Percentiles rank a stretch among this genome's conserved stretches.
phyloP scores from a whole-genome alignment of 1,284 basidiomycete species.

The Moesziomyces antarcticus region DNA sequence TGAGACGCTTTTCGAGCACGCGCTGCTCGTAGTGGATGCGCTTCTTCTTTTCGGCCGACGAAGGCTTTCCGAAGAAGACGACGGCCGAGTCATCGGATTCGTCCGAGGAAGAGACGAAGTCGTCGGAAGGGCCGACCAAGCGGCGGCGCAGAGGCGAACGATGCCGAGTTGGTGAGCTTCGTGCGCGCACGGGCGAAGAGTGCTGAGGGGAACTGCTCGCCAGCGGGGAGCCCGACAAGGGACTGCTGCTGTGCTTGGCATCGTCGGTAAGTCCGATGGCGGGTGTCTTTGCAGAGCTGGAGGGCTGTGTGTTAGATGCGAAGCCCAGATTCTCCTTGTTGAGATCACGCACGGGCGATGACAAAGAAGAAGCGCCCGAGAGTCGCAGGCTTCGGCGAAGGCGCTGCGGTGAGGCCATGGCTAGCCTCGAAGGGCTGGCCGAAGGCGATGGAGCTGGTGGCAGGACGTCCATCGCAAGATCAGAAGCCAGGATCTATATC shows the following conservation, averaged over 20 bases:
- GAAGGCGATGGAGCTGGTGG: not conserved
- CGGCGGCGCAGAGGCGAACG: constrained; percentile 18
- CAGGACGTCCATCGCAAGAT: constrained; percentile 17
- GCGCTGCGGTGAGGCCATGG: constrained; percentile 11
- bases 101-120: constrained; percentile 26
- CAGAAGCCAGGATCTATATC: not conserved
- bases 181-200: constrained; percentile 17
- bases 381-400: constrained; percentile 32
- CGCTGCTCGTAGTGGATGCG: constrained; percentile 47
- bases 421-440: constrained; percentile 1
- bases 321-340: constrained; percentile 28
- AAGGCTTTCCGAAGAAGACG: constrained; percentile 52
- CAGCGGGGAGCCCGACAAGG: constrained; percentile 5
- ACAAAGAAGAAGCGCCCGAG: constrained; percentile 14
- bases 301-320: constrained; percentile 6
- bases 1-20: constrained; percentile 40
- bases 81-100: constrained; percentile 40
- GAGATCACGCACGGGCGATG: constrained; percentile 8
- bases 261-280: constrained; percentile 9
- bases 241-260: constrained; percentile 11
- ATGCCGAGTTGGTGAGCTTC: constrained; percentile 18
- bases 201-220: constrained; percentile 9
- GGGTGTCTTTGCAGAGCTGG: constrained; percentile 31
- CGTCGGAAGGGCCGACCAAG: constrained; percentile 7
- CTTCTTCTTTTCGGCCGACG: constrained; percentile 46